Evolutionary conservation across 306 rosid species (phyloP).

Genomic region (Prunus persica): Prunus_persica_NCBIv2 NC_034009.1:15501501-15502000

Average conservation of each 20-base stretch:
- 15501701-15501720: neutral
- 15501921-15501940: slow-evolving; percentile 24
- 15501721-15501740: slow-evolving; percentile 20
- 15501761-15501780: slow-evolving; percentile 33
- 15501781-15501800: slow-evolving; percentile 25
- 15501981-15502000: slow-evolving; percentile 25
- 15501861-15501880: neutral
- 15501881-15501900: neutral
- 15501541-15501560: no score
- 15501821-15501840: slow-evolving; percentile 26
- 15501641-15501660: no score
- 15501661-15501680: no score
- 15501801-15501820: slow-evolving; percentile 30
- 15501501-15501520: no score
- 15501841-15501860: slow-evolving; percentile 21
- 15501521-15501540: no score
- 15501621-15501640: no score
- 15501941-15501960: slow-evolving; percentile 29
- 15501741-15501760: slow-evolving; percentile 33
- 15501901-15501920: slow-evolving; percentile 25
- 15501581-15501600: no score
- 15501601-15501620: no score
- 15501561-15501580: no score
- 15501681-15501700: neutral
- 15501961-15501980: slow-evolving; percentile 50